Conservation (phyloP, 495 filamentous ascomycete species). For the Melanomma pulvis-pyrius region DNA sequence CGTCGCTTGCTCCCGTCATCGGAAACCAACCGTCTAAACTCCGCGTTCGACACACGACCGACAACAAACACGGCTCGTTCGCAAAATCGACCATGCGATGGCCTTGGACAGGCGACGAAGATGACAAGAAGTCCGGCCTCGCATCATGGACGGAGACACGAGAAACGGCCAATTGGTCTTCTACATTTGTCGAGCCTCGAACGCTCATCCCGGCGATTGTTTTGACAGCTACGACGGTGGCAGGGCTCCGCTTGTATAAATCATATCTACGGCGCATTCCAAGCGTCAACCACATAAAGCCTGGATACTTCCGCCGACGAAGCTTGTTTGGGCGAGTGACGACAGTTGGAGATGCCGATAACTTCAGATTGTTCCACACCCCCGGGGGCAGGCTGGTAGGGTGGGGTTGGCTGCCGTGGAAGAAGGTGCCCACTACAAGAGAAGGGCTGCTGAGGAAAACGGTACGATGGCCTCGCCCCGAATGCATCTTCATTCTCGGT, state of each 20-base stretch:
- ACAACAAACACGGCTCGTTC: conserved; percentile 5
- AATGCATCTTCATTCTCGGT: too few relatives aligned
- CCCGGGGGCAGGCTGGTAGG: conserved; percentile 83
- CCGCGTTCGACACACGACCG: neutral
- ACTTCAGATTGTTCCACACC: conserved; percentile 90
- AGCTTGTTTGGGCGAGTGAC: conserved; percentile 84
- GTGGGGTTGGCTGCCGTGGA: conserved; percentile 86
- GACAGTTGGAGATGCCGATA: conserved; percentile 93
- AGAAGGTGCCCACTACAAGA: conserved; percentile 68
- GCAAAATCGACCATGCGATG: conserved; percentile 37
- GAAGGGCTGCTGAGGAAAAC: conserved; percentile 74
- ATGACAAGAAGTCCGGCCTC: conserved; percentile 39
- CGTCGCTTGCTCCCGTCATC: neutral
- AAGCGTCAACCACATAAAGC: conserved; percentile 68
- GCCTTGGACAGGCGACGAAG: conserved; percentile 41
- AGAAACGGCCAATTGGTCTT: conserved; percentile 62
- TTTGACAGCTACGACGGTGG: conserved; percentile 68
- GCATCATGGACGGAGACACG: conserved; percentile 53
- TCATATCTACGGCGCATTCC: conserved; percentile 82
- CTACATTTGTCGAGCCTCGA: conserved; percentile 62
- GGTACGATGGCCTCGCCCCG: conserved; percentile 52
- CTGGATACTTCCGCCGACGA: conserved; percentile 67
- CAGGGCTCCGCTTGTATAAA: conserved; percentile 64
- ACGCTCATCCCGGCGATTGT: conserved; percentile 68
- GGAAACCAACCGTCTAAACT: neutral